Percentiles rank a stretch among this genome's conserved stretches.
phyloP scores from a whole-genome alignment of 176 grass and related monocot genomes.

The Aegilops speltoides region DNA sequence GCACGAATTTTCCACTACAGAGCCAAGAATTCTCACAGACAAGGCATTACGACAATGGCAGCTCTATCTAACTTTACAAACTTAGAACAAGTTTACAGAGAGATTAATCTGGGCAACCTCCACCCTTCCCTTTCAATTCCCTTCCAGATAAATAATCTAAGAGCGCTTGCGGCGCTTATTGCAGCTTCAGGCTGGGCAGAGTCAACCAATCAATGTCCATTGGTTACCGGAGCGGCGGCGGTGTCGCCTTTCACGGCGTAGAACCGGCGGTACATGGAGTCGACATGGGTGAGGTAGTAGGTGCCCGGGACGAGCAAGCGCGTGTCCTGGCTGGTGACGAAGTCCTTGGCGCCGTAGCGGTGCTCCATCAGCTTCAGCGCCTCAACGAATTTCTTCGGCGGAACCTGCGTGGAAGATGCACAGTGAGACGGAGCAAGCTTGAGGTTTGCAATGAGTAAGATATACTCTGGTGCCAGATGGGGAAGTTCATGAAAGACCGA shows the following conservation, averaged over 20 bases:
- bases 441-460: not conserved
- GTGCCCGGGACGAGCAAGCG: conserved; percentile 64
- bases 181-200: not conserved
- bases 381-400: conserved; percentile 71
- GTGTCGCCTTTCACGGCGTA: conserved; percentile 54
- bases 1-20: not conserved
- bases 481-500: not conserved
- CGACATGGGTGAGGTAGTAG: conserved; percentile 82
- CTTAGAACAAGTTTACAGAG: not conserved
- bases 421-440: not conserved
- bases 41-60: conserved; percentile 27
- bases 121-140: not conserved
- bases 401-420: conserved; percentile 32
- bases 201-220: conserved; percentile 19
- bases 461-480: not conserved
- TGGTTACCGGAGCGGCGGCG: conserved; percentile 23
- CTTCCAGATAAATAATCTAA: conserved; percentile 12
- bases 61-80: conserved; percentile 45
- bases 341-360: conserved; percentile 88
- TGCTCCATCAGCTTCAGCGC: conserved; percentile 85
- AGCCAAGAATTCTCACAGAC: not conserved
- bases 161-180: conserved; percentile 1
- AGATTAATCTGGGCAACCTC: conserved; percentile 6
- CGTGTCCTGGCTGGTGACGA: conserved; percentile 79
- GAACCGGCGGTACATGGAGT: conserved; percentile 82